phyloP scores from a whole-genome alignment of 345 rosid genomes.

The Eucalyptus urophylla region DNA sequence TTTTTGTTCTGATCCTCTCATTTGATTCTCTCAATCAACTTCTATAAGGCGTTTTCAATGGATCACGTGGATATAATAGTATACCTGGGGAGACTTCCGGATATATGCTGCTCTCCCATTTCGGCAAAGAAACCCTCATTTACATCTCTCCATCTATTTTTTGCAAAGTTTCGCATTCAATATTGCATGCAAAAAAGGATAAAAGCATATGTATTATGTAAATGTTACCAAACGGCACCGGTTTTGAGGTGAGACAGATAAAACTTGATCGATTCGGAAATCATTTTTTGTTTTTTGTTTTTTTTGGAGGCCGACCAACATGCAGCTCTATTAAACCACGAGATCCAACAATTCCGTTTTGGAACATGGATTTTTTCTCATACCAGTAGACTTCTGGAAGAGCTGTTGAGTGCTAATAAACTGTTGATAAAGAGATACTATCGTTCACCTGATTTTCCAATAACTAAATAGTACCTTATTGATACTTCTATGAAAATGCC shows the following conservation, averaged over 20 bases:
- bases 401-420: neutral
- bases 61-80: neutral
- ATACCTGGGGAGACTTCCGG: neutral
- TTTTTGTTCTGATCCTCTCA: neutral
- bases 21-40: neutral
- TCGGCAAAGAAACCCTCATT: neutral
- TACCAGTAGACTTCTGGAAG: neutral
- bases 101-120: no score
- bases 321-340: neutral
- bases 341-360: neutral
- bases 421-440: neutral
- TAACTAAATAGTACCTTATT: neutral
- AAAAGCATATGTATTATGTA: neutral
- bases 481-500: neutral
- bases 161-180: neutral
- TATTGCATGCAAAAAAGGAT: neutral
- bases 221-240: neutral
- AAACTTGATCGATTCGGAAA: neutral
- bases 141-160: neutral
- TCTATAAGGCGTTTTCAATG: neutral
- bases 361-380: neutral
- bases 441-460: neutral
- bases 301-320: no score
- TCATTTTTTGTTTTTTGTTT: no score
- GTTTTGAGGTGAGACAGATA: neutral